Percentiles rank a stretch among this genome's conserved stretches.
Conservation (phyloP, 768 basidiomycete species). For the Tylopilus sp. region DNA sequence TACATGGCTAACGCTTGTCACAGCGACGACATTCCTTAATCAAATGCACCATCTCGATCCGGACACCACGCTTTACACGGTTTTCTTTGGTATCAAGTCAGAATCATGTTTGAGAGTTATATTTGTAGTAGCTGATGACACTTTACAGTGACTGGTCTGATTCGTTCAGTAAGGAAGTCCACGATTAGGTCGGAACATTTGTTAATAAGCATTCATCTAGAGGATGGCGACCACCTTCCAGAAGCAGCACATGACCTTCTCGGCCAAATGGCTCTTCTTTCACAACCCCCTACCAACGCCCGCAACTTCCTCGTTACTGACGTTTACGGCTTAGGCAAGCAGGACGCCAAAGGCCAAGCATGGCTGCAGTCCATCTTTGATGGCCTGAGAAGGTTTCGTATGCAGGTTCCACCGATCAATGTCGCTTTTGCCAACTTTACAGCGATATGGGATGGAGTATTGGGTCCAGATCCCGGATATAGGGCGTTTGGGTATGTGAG, state of each 20-base stretch:
- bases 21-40: conserved; percentile 43
- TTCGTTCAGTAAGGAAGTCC: conserved; percentile 34
- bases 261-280: conserved; percentile 43
- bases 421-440: conserved; percentile 47
- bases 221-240: conserved; percentile 45
- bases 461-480: conserved; percentile 42
- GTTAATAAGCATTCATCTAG: conserved; percentile 16
- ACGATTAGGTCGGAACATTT: neutral
- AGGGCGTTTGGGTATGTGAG: conserved; percentile 48
- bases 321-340: conserved; percentile 46
- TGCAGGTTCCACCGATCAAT: conserved; percentile 29
- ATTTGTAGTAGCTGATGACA: neutral
- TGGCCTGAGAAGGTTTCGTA: conserved; percentile 37
- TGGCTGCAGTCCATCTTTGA: conserved; percentile 46
- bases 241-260: conserved; percentile 44
- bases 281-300: conserved; percentile 48
- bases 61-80: conserved; percentile 44
- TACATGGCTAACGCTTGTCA: neutral
- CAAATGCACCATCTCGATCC: conserved; percentile 45
- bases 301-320: conserved; percentile 49
- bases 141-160: conserved; percentile 41
- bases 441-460: conserved; percentile 49
- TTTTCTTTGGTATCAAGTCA: conserved; percentile 57
- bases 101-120: conserved; percentile 7
- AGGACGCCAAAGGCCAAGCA: conserved; percentile 40